A percentile compares a stretch with the other conserved stretches of the same genome.
Conservation (phyloP, 345 rosid genomes). For the Lumnitzera littorea region DNA sequence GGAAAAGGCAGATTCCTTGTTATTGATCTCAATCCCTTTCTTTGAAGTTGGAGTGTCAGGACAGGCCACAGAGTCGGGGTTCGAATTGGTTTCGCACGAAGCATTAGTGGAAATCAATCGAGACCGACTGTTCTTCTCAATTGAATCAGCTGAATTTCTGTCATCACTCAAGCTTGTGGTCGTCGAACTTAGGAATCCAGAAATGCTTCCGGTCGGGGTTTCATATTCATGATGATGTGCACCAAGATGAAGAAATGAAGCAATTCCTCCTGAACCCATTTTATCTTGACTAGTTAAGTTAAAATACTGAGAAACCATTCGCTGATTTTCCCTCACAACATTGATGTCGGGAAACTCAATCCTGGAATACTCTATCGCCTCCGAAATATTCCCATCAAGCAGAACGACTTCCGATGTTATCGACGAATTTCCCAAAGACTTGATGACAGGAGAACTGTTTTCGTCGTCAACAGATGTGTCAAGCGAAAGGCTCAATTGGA, state of each 20-base stretch:
- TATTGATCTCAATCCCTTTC: constrained; percentile 22
- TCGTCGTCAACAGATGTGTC: constrained; percentile 26
- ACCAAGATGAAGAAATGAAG: constrained; percentile 70
- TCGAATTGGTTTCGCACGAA: constrained; percentile 8
- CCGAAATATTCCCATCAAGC: constrained; percentile 54
- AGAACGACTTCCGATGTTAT: constrained; percentile 81
- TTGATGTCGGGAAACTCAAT: constrained; percentile 79
- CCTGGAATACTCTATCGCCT: constrained; percentile 68
- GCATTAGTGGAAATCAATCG: constrained; percentile 14
- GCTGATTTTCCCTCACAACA: constrained; percentile 59
- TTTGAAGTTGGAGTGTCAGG: constrained; percentile 60
- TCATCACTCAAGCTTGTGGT: constrained; percentile 76
- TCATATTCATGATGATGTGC: constrained; percentile 28
- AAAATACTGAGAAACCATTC: constrained; percentile 74
- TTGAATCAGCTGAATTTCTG: constrained; percentile 53
- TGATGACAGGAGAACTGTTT: constrained; percentile 11
- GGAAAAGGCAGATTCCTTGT: constrained; percentile 14
- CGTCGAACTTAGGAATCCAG: constrained; percentile 56
- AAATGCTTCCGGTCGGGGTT: constrained; percentile 27
- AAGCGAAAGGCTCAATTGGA: constrained; percentile 53
- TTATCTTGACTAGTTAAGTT: constrained; percentile 1
- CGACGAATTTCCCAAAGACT: constrained; percentile 29
- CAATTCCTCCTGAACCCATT: constrained; percentile 17
- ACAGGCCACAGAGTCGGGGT: constrained; percentile 21
- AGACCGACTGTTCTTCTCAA: constrained; percentile 31